A percentile compares a stretch with the other conserved stretches of the same genome.
Conservation (phyloP, 2,329 filamentous ascomycete genomes). For the Bipolaris bicolor region DNA sequence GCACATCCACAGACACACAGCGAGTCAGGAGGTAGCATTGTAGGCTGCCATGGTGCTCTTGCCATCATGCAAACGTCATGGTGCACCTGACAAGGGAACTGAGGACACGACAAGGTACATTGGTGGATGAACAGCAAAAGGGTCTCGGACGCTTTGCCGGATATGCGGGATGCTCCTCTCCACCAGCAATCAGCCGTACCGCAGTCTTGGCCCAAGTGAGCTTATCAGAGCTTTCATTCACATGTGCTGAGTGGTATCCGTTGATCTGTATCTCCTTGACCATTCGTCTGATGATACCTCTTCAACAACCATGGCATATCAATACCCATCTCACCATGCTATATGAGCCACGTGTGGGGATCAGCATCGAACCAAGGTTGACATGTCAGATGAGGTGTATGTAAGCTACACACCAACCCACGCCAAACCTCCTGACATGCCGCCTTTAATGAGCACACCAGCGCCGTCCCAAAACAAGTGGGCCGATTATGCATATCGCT, state of each 20-base stretch:
- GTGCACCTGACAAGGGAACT: neutral
- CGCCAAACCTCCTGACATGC: neutral
- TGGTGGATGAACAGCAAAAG: slow-evolving; percentile 3
- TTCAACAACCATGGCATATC: neutral
- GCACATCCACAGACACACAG: slow-evolving; percentile 2
- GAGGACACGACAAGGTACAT: neutral
- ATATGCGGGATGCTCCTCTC: neutral
- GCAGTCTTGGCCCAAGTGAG: neutral
- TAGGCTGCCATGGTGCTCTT: neutral
- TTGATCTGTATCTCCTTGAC: neutral
- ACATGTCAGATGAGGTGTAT: neutral
- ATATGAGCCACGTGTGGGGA: neutral
- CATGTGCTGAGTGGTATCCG: neutral
- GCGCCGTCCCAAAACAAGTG: slow-evolving; percentile 4
- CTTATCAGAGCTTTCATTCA: neutral
- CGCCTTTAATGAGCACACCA: neutral
- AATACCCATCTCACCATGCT: neutral
- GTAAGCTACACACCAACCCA: neutral
- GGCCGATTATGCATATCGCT: neutral
- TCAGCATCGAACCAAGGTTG: neutral
- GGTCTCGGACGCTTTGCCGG: slow-evolving; percentile 3
- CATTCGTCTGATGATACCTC: neutral
- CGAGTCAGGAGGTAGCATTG: neutral
- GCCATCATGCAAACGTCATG: slow-evolving; percentile 4
- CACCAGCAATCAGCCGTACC: neutral